phyloP scores from a whole-genome alignment of 23 red algal species.

The Pyropia haitanensis region DNA sequence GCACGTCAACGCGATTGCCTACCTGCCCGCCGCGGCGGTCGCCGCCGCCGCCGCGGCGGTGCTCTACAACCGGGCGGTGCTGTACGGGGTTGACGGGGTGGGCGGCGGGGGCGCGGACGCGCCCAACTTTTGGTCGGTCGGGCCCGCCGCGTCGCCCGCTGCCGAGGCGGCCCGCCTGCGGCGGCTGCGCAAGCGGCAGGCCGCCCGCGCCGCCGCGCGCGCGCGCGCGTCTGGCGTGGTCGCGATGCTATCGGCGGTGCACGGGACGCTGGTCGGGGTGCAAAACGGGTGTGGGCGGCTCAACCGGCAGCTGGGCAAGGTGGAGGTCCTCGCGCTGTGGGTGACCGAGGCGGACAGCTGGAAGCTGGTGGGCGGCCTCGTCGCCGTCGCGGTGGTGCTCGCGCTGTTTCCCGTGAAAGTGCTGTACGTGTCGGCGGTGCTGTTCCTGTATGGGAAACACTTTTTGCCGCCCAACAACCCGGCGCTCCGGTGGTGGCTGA shows the following conservation, averaged over 20 bases:
- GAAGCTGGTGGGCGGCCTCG: constrained; percentile 21
- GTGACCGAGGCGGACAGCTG: constrained; percentile 45
- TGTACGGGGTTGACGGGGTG: neutral
- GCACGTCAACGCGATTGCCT: constrained; percentile 20
- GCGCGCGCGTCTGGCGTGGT: neutral
- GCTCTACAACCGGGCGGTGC: no score
- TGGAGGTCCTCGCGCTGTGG: constrained; percentile 50
- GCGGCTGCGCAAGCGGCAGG: neutral
- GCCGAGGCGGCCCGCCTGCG: no score
- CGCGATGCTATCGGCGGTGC: constrained; percentile 35
- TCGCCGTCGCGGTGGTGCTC: constrained; percentile 9
- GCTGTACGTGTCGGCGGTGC: constrained; percentile 23
- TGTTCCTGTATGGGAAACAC: constrained; percentile 53
- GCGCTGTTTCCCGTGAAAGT: constrained; percentile 17
- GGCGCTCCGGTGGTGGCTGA: constrained; percentile 35
- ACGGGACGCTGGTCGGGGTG: constrained; percentile 37
- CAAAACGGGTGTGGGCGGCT: constrained; percentile 35
- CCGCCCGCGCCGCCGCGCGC: neutral
- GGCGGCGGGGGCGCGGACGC: neutral
- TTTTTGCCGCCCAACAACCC: constrained; percentile 52
- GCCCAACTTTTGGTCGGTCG: neutral
- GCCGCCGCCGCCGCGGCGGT: no score
- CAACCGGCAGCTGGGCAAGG: constrained; percentile 49
- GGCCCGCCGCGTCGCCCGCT: no score
- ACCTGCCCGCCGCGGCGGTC: constrained; percentile 19